Conservation (phyloP, 2,329 filamentous ascomycete genomes). For the Aspergillus ochraceus region DNA sequence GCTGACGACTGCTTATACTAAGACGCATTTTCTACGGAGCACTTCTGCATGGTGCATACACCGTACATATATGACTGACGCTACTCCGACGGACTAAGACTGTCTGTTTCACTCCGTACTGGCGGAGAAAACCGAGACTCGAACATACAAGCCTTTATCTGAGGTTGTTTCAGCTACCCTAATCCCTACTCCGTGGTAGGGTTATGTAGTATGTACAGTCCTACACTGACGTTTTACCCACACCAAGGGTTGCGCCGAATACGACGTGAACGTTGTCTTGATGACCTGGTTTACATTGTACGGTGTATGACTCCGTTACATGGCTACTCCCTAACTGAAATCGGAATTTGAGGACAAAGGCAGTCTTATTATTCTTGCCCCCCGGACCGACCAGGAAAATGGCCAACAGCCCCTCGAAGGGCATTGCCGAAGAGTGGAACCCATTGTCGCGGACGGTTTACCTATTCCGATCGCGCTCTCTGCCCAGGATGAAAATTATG, state of each 20-base stretch:
- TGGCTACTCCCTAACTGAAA: neutral
- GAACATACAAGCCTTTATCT: neutral
- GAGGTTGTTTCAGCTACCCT: neutral
- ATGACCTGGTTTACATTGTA: no score
- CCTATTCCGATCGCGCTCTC: neutral
- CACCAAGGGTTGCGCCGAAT: neutral
- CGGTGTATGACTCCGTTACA: no score
- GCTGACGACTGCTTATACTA: neutral
- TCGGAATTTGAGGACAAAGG: neutral
- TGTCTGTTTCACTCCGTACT: neutral
- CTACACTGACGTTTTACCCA: neutral
- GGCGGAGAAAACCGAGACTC: neutral
- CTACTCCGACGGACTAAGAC: neutral
- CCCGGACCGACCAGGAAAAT: neutral
- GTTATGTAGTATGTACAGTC: no score
- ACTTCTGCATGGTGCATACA: neutral
- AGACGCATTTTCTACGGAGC: neutral
- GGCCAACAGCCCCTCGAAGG: neutral
- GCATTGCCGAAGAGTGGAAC: neutral
- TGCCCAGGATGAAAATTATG: neutral
- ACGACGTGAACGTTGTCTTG: neutral
- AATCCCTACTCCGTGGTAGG: neutral
- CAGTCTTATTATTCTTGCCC: neutral
- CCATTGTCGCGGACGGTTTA: neutral
- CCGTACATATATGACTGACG: neutral